Base-by-base conservation (phyloP, 2,329 filamentous ascomycete genomes). In the Phoma sp. region DNA sequence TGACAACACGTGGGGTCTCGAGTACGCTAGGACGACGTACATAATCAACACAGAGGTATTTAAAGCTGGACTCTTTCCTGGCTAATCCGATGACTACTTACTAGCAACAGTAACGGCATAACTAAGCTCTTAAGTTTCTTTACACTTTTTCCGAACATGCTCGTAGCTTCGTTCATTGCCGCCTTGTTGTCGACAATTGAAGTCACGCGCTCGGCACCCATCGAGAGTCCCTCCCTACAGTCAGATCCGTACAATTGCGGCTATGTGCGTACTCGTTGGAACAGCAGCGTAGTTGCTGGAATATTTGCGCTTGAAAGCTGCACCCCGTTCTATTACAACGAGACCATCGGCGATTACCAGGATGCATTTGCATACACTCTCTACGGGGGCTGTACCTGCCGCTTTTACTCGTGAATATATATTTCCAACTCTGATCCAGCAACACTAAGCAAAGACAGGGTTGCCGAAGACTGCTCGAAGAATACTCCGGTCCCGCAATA, bases 301-400 rank as follows among this genome's bases (percentile, higher is more conserved):
- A 40, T 58, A 3, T 54, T 51, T 8, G 50, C 55, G 2, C 35
- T 39, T 12, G 39, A 36, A 4, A 5, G 37, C 1, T 54, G 51
- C n/a, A 35, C 29, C n/a, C 36, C 36, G 3, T 54, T 58, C 22
- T 58, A 43, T 50, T 58, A 43, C 32, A 54, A 58, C 33, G 24
- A 39, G 6, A 54, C 45, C 6, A 51, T 51, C 4, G n/a, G 17
- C 10, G 32, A 43, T 7, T 58, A 54, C 9, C 50, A 55, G 13
- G 46, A 58, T 24, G 55, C 51, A 2, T 58, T 51, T 36, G 50
- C 55, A n/a, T 58, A 54, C 12, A 47, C 22, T 31, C 41, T 58
- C 4, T 51, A 51, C 27, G 55, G 50, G 12, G 50, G 55, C 24
- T 58, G 55, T 15, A 21, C 27, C 9, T 58, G 55, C 9, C 44